Evolutionary conservation across 208 protist genomes (phyloP).

Genomic region (Acanthamoeba quina): DNA sequence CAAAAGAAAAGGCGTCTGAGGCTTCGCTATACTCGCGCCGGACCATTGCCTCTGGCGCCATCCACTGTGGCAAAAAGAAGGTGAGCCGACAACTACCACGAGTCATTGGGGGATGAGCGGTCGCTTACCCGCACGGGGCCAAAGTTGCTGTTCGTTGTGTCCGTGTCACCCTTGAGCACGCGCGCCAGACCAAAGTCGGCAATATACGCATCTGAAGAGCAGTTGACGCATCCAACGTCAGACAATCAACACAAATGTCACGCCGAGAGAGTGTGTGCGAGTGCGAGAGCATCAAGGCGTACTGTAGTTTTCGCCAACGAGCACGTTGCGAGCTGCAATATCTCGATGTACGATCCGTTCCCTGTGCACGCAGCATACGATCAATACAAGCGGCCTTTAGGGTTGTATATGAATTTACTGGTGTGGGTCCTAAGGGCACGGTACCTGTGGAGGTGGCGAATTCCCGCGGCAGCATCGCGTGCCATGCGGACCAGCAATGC

Average conservation of each 20-base stretch:
- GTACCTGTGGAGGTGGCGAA: slow-evolving; percentile 35
- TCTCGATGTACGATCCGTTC: slow-evolving; percentile 4
- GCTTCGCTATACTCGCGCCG: slow-evolving; percentile 44
- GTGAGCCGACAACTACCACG: not conserved
- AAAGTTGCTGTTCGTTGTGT: not conserved
- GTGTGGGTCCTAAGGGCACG: not conserved
- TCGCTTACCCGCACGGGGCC: slow-evolving; percentile 11
- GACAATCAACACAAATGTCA: not conserved
- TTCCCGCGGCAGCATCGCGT: slow-evolving; percentile 37
- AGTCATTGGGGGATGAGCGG: not conserved
- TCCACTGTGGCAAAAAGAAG: slow-evolving; percentile 14
- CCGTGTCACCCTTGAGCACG: not conserved
- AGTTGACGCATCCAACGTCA: not conserved
- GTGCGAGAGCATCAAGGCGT: not conserved
- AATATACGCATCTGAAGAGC: slow-evolving; percentile 33
- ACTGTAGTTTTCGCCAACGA: slow-evolving; percentile 54
- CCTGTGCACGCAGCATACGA: not conserved
- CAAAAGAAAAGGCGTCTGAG: slow-evolving; percentile 65
- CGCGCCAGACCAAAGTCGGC: slow-evolving; percentile 64
- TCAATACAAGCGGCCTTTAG: too few relatives aligned
- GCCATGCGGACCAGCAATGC: slow-evolving; percentile 57
- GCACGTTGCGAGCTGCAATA: slow-evolving; percentile 62
- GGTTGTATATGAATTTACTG: too few relatives aligned
- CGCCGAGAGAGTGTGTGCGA: not conserved
- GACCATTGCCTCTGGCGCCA: slow-evolving; percentile 61